Evolutionary conservation across 306 rosid species (phyloP).

Genomic region (Corylus avellana): DNA sequence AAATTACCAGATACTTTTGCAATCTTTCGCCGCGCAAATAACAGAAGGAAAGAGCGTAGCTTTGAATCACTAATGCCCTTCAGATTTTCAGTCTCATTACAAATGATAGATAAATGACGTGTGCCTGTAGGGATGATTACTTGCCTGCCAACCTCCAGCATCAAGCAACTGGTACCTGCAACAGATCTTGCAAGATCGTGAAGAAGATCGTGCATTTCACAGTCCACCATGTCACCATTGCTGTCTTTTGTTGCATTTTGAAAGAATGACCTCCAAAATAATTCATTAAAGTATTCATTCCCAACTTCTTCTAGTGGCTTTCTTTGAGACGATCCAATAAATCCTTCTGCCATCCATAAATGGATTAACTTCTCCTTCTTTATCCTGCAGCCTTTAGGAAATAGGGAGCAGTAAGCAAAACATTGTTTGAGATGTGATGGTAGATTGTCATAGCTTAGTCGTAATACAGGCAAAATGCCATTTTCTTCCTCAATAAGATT

Average conservation of each 20-base stretch:
- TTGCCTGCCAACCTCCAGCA: neutral
- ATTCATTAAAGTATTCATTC: slow-evolving; percentile 19
- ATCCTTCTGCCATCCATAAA: slow-evolving; percentile 35
- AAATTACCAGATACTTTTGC: too few relatives aligned
- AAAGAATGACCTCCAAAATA: slow-evolving; percentile 33
- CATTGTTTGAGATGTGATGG: slow-evolving; percentile 14
- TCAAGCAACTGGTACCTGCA: neutral
- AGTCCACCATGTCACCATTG: neutral
- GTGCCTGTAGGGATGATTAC: neutral
- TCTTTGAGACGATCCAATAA: slow-evolving; percentile 11
- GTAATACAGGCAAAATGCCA: slow-evolving; percentile 17
- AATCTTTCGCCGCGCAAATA: too few relatives aligned
- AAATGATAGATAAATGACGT: slow-evolving; percentile 14
- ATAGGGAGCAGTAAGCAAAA: slow-evolving; percentile 34
- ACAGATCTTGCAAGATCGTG: slow-evolving; percentile 21
- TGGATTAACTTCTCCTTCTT: slow-evolving; percentile 6
- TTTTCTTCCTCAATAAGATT: slow-evolving; percentile 1
- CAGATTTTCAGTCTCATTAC: too few relatives aligned
- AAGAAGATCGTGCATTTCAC: slow-evolving; percentile 30
- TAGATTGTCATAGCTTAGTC: slow-evolving; percentile 25
- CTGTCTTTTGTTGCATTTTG: neutral
- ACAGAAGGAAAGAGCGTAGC: too few relatives aligned
- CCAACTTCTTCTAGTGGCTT: slow-evolving; percentile 14
- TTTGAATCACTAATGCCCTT: too few relatives aligned
- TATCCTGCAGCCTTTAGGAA: slow-evolving; percentile 13